A percentile compares a stretch with the other conserved stretches of the same genome.
These are phyloP conservation scores for Tolypocladium album DNA, from an alignment of 2,329 filamentous ascomycete species.

Conservation along the genomic window DNA sequence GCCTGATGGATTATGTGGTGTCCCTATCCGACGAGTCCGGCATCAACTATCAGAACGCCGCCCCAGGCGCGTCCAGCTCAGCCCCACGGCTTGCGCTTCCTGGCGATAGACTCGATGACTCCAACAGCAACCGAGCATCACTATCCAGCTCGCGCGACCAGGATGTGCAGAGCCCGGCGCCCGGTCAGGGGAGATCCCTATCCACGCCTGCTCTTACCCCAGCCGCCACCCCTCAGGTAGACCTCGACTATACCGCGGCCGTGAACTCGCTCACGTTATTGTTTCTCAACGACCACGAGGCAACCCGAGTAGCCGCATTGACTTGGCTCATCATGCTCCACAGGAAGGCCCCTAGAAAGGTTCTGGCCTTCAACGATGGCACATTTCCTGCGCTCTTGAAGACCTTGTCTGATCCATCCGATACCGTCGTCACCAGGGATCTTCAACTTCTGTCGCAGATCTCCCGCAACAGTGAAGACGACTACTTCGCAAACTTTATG, in stretches of 20 bases:
- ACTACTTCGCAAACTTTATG: constrained; percentile 98
- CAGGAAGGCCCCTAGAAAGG: constrained; percentile 84
- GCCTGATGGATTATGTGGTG: constrained; percentile 88
- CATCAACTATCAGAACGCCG: constrained; percentile 12
- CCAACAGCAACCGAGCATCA: constrained; percentile 39
- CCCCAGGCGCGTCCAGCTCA: constrained; percentile 16
- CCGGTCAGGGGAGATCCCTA: constrained; percentile 34
- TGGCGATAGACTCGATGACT: constrained; percentile 33
- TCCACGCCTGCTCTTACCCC: constrained; percentile 34
- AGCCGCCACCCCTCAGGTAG: constrained; percentile 39
- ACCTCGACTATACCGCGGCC: constrained; percentile 92
- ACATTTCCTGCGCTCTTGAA: constrained; percentile 95
- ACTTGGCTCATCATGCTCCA: constrained; percentile 98
- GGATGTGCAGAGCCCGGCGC: constrained; percentile 41
- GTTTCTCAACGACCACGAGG: constrained; percentile 94
- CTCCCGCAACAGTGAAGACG: constrained; percentile 90
- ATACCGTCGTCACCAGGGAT: constrained; percentile 92
- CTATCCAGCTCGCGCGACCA: constrained; percentile 42
- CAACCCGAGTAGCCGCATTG: constrained; percentile 83
- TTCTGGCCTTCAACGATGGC: constrained; percentile 91
- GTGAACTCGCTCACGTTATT: constrained; percentile 88
- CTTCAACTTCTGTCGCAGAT: constrained; percentile 91
- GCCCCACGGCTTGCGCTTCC: constrained; percentile 31
- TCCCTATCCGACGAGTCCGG: constrained; percentile 65
- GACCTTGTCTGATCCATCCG: constrained; percentile 88